These are phyloP conservation scores for Rhodamnia rubescens DNA, from an alignment of 345 rosid species.

Conservation along the genomic window DNA sequence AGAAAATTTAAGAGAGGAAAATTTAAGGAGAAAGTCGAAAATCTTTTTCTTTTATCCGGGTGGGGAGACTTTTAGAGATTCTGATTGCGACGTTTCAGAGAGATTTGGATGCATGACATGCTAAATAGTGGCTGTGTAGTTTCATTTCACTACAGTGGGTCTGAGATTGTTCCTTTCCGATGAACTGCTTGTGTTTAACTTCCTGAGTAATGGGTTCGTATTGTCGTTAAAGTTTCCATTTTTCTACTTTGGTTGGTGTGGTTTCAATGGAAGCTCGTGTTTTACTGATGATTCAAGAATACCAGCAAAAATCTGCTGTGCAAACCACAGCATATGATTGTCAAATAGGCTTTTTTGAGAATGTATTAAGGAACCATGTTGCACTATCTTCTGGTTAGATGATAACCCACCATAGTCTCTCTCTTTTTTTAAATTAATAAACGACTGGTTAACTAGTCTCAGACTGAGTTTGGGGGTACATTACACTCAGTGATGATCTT, in stretches of 20 bases:
- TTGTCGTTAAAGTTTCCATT: neutral
- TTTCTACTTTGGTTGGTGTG: neutral
- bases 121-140: conserved; percentile 20
- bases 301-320: neutral
- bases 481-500: neutral
- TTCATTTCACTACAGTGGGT: neutral
- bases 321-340: neutral
- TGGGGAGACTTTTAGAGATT: conserved; percentile 19
- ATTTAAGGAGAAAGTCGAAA: conserved; percentile 26
- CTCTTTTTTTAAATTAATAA: neutral
- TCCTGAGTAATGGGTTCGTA: neutral
- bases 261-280: neutral
- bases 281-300: neutral
- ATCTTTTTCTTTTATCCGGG: conserved; percentile 1
- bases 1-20: conserved; percentile 5
- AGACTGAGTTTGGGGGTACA: neutral
- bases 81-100: conserved; percentile 63
- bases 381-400: neutral
- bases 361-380: neutral
- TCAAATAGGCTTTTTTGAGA: neutral
- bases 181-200: neutral
- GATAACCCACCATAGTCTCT: neutral
- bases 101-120: conserved; percentile 18
- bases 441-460: neutral
- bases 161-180: neutral